Conservation (phyloP, 257 asterid genomes). For the Solanum pennellii region DNA sequence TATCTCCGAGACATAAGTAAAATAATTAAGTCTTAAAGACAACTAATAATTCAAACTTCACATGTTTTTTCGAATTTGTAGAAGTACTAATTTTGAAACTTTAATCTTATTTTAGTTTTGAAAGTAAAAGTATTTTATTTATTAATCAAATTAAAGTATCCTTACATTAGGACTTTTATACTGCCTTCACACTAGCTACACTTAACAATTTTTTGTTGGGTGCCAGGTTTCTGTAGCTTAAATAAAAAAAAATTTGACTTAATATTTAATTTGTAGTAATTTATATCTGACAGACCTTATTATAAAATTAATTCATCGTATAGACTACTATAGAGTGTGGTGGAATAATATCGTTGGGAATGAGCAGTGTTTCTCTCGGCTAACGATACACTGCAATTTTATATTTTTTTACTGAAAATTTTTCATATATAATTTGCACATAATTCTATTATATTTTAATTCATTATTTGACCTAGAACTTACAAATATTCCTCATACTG, state of each 20-base stretch:
- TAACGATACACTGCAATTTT: neutral
- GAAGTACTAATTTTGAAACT: neutral
- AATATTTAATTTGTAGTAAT: neutral
- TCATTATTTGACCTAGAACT: neutral
- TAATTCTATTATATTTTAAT: neutral
- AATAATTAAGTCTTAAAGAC: neutral
- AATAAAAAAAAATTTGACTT: neutral
- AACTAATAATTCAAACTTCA: neutral
- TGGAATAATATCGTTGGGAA: constrained; percentile 1
- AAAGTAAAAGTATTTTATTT: too few species aligned
- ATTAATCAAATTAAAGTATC: neutral
- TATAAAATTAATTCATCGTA: neutral
- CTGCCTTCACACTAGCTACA: too few species aligned
- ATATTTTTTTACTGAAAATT: neutral
- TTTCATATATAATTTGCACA: neutral
- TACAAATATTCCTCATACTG: neutral
- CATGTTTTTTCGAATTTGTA: neutral
- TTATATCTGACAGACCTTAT: neutral
- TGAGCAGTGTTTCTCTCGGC: neutral
- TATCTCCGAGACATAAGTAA: neutral
- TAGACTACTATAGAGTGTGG: neutral
- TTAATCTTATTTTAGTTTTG: neutral
- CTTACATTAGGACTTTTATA: neutral
- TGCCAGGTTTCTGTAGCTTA: neutral
- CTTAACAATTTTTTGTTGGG: neutral